Evolutionary conservation across 2,329 filamentous ascomycete species (phyloP), one percentile per base, ranked within the genome.

Genomic region (Phoma sp.): DNA sequence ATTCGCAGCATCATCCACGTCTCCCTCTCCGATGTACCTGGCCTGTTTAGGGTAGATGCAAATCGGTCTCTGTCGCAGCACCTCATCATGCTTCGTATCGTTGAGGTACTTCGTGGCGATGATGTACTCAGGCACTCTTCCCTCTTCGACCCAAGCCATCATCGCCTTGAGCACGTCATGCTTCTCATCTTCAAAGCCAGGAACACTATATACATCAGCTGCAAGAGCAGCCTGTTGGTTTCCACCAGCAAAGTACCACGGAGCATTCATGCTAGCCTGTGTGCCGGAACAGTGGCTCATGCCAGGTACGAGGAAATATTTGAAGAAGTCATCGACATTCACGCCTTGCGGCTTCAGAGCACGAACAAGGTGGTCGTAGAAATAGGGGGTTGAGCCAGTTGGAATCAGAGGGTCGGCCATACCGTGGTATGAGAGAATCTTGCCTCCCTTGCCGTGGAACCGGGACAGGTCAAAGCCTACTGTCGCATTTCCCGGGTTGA

Each of bases 331-430:
- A 36, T 77, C 71, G 1, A 78, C 55, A 3, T 75, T 58, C 25
- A 76, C 62, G 17, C 72, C 74, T 11, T 61, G 54, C 0, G 74
- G 71, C n/a, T 67, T 53, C 20, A 79, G 53, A 0, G 69, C 69
- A 6, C 66, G 67, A n/a, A 65, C 40, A 1, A 83, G 77, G 14
- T 78, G 74, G 15, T 77, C 73, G 67, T 83, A 82, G 63, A 77
- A 87, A 65, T 82, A 82, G 9, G 80, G 76, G 2, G 79, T 81
- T 17, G 80, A 77, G 0, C 79, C 78, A 0, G 79, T 79, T 12
- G 81, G 77, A 47, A 86, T 87, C 7, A 76, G 63, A 1, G 61
- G 73, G 56, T 80, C 78, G 6, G 66, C 61, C 33, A 83, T 76
- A 11, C 81, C 77, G 33, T 83, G 77, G 54, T 76, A 79, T 17